Evolutionary conservation across 192 early-diverging fungal genomes (phyloP), one percentile per base, ranked within the genome.

Genomic region (Podila horticola): DNA sequence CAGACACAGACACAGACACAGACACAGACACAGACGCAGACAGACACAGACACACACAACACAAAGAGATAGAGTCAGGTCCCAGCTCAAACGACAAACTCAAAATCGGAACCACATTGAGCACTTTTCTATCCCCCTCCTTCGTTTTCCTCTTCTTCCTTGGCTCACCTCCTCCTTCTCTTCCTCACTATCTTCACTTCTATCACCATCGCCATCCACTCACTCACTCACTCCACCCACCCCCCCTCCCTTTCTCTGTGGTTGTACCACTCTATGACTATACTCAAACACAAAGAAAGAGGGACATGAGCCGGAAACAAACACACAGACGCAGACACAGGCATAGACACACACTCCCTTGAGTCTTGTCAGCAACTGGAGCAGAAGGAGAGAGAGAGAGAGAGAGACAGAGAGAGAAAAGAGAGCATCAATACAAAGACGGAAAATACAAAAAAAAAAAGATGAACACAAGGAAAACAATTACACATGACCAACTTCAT

Each of bases 11-110:
- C 34, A 36, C 10, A 36, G 9, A 36, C 9, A 36, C 33, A 34
- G 33, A 36, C 34, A 36, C 10, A 36, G 9, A 36, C 9, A 36
- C 33, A 34, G 33, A 31, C n/a, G n/a, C n/a, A n/a, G n/a, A n/a
- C n/a, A n/a, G n/a, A n/a, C n/a, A 34, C 33, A 34, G 33, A 34
- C 33, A 38, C 10, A 38, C 36, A 38, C 36, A 38, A 45, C 41
- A 45, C 41, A 55, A 22, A 22, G 52, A 1, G 52, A 55, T 1
- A 55, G 52, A 55, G 52, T 55, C 52, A 55, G 52, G 52, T 55
- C 52, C 52, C 52, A 55, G 52, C 52, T 55, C 52, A 55, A 55
- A 55, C n/a, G 10, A 55, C 52, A 55, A 55, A 45, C 41, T 45
- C 41, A 45, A 45, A 45, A 45, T 45, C 41, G 15, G 13, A 45